phyloP scores from a whole-genome alignment of 805 yeast species.

The Isabelozyma rhagii region DNA sequence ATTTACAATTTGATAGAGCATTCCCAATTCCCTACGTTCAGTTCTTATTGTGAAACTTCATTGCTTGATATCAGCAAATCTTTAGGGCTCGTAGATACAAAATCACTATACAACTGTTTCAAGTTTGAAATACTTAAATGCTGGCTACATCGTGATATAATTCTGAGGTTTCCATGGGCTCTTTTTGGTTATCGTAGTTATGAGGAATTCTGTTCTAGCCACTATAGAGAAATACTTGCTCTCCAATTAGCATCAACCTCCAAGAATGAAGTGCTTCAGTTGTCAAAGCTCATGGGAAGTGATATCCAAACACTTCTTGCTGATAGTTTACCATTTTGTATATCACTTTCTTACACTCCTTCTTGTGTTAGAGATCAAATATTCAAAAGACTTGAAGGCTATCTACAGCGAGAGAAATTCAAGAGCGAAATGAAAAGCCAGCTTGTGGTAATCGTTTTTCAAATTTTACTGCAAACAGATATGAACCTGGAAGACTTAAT shows the following conservation, averaged over 20 bases:
- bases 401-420: constrained; percentile 13
- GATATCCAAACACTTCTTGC: constrained; percentile 16
- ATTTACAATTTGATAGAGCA: constrained; percentile 43
- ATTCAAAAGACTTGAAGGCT: constrained; percentile 11
- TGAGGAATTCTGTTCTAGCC: constrained; percentile 27
- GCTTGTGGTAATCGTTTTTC: constrained; percentile 29
- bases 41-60: constrained; percentile 24
- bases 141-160: constrained; percentile 31
- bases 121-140: constrained; percentile 36
- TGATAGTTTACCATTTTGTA: constrained; percentile 33
- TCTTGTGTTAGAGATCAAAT: constrained; percentile 35
- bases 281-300: constrained; percentile 11
- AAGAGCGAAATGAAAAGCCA: constrained; percentile 19
- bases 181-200: constrained; percentile 34
- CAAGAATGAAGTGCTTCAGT: constrained; percentile 2
- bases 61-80: constrained; percentile 18
- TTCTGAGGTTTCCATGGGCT: constrained; percentile 36
- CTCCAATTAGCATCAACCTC: constrained; percentile 19
- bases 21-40: constrained; percentile 26
- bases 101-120: constrained; percentile 24
- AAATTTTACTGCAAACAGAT: constrained; percentile 40
- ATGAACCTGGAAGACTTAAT: constrained; percentile 21
- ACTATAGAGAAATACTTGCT: constrained; percentile 38
- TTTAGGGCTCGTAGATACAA: constrained; percentile 8
- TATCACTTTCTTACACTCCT: constrained; percentile 43